Base-by-base conservation (phyloP, 805 yeast genomes). In the Nakazawaea wyomingensis region DNA sequence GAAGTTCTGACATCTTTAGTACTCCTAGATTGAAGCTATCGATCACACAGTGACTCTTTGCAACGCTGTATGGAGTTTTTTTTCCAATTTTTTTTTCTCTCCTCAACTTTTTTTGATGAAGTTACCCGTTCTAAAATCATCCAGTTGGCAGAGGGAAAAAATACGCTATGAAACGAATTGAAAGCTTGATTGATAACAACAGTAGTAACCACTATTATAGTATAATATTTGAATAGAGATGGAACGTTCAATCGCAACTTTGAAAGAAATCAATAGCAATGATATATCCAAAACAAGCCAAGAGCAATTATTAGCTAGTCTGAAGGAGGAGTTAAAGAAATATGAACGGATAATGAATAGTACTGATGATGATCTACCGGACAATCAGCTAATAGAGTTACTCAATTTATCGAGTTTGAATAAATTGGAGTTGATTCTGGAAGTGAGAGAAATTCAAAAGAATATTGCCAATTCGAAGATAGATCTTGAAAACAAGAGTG, bases 1-100 rank as follows among this genome's bases (percentile, higher is more conserved):
- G 90, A 49, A 85, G 65, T 46, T 79, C 85, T 39, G 89, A 78
- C 91, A 84, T 84, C 16, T 11, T 29, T 29, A 29, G 16, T 29
- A 11, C 11, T 24, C 11, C 27, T 24, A 9, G 27, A 24, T 9
- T 24, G 8, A 24, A 24, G 32, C 32, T 29, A 29, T 13, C 32
- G 13, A 10, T 29, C 16, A 29, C 8, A 11, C n/a, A 29, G 6
- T 11, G 8, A 10, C 16, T 11, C 32, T 11, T 19, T 19, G 10
- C 28, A 20, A 10, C 26, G 16, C 10, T 19, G 2, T n/a, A 11
- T 17, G 8, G 13, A 34, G 7, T 21, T 34, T 34, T 34, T 34
- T 34, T 22, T 19, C 28, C 32, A 24, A 24, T 24, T 24, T 24
- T 24, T 24, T 24, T 24, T 24, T 11, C 8, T 24, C 27, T 8